phyloP scores from a whole-genome alignment of 1,139 yeast genomes.

The Candida dubliniensis region DNA sequence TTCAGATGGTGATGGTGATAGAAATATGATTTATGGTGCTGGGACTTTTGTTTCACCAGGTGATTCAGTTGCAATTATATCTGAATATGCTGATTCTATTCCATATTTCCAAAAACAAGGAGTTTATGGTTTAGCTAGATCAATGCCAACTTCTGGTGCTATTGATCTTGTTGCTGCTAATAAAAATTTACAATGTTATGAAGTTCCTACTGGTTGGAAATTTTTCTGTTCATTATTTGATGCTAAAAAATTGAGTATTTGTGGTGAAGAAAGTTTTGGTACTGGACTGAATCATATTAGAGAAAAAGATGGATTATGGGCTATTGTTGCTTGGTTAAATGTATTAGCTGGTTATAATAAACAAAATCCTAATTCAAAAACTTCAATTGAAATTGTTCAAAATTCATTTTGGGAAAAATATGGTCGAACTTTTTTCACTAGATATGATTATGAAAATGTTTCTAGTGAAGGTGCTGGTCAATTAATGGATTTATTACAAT shows the following conservation, averaged over 20 bases:
- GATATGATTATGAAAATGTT: slow-evolving; percentile 91
- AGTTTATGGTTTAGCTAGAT: slow-evolving; percentile 91
- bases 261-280: slow-evolving; percentile 98
- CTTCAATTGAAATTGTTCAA: slow-evolving; percentile 75
- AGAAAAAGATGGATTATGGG: slow-evolving; percentile 98
- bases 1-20: slow-evolving; percentile 97
- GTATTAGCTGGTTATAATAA: slow-evolving; percentile 80
- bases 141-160: slow-evolving; percentile 97
- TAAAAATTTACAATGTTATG: slow-evolving; percentile 76
- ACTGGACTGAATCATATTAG: slow-evolving; percentile 97
- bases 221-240: slow-evolving; percentile 95
- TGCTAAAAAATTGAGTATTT: slow-evolving; percentile 86
- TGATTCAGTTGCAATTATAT: slow-evolving; percentile 95
- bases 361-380: slow-evolving; percentile 53
- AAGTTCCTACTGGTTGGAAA: slow-evolving; percentile 99
- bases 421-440: slow-evolving; percentile 96
- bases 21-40: slow-evolving; percentile 98
- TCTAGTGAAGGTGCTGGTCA: slow-evolving; percentile 71
- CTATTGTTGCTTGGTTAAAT: slow-evolving; percentile 95
- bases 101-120: slow-evolving; percentile 90
- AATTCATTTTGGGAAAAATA: slow-evolving; percentile 85
- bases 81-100: slow-evolving; percentile 84
- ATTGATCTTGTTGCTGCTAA: slow-evolving; percentile 85
- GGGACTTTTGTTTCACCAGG: slow-evolving; percentile 97
- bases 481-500: slow-evolving; percentile 59